phyloP scores from a whole-genome alignment of 495 filamentous ascomycete genomes.

The Hypoxylon cercidicola region DNA sequence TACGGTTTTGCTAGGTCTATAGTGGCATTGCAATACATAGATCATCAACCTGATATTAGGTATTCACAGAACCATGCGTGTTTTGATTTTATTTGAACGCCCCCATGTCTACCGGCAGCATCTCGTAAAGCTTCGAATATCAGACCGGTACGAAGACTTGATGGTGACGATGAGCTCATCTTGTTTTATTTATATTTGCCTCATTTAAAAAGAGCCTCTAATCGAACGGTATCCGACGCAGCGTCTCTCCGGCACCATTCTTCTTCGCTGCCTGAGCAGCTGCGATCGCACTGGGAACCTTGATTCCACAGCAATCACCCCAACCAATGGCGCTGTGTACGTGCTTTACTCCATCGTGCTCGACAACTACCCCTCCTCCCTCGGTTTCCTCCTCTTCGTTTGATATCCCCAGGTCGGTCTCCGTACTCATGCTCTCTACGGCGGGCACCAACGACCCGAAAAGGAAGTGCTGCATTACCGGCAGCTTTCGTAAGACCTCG shows the following conservation, averaged over 20 bases:
- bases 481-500: conserved; percentile 92
- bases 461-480: conserved; percentile 98
- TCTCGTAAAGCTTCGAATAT: too few species aligned
- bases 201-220: too few species aligned
- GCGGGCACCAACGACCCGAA: conserved; percentile 88
- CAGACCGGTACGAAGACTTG: too few species aligned
- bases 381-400: conserved; percentile 61
- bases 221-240: conserved; percentile 94
- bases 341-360: conserved; percentile 73
- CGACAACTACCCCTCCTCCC: conserved; percentile 65
- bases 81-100: too few species aligned
- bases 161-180: too few species aligned
- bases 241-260: conserved; percentile 63
- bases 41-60: too few species aligned
- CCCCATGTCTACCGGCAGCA: too few species aligned
- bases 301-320: conserved; percentile 99
- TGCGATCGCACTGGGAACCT: conserved; percentile 92
- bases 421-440: conserved; percentile 79
- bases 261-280: conserved; percentile 89
- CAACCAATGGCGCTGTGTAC: conserved; percentile 74
- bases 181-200: too few species aligned
- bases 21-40: too few species aligned
- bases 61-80: too few species aligned
- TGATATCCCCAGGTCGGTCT: conserved; percentile 54
- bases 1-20: too few species aligned